A percentile compares a stretch with the other conserved stretches of the same genome.
These are phyloP conservation scores for Tetragonia tetragonoides DNA, from an alignment of 148 eudicot genomes.

Conservation along the genomic window DNA sequence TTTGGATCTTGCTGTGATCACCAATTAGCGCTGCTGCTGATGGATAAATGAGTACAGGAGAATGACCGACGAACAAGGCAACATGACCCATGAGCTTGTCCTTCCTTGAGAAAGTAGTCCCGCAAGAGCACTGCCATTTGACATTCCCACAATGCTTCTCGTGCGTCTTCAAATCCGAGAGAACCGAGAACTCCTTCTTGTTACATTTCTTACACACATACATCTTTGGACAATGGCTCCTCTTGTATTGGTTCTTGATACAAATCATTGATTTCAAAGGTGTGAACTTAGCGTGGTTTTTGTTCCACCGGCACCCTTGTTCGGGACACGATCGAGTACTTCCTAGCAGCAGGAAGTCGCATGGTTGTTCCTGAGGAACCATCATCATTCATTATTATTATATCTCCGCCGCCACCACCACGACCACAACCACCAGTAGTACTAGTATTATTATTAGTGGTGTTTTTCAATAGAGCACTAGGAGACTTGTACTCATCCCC, in stretches of 20 bases:
- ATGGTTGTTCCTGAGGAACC: neutral
- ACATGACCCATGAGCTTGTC: slow-evolving; percentile 94
- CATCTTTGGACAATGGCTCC: slow-evolving; percentile 93
- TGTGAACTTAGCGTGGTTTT: slow-evolving; percentile 69
- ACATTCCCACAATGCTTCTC: slow-evolving; percentile 90
- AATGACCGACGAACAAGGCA: slow-evolving; percentile 68
- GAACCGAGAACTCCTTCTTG: slow-evolving; percentile 66
- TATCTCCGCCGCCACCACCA: too few relatives aligned
- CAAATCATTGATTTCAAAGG: slow-evolving; percentile 87
- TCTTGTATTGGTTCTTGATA: slow-evolving; percentile 86
- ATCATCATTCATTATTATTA: too few relatives aligned
- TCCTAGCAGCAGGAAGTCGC: slow-evolving; percentile 30
- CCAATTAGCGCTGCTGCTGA: too few relatives aligned
- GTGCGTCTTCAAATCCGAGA: slow-evolving; percentile 78
- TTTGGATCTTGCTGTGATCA: too few relatives aligned
- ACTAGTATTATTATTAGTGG: neutral
- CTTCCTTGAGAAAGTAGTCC: slow-evolving; percentile 89
- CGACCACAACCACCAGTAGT: slow-evolving; percentile 14
- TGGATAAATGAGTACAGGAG: too few relatives aligned
- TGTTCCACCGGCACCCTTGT: slow-evolving; percentile 82
- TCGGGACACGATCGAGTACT: slow-evolving; percentile 91
- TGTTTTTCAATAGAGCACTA: slow-evolving; percentile 60
- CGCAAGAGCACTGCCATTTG: slow-evolving; percentile 88
- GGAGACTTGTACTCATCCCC: slow-evolving; percentile 84
- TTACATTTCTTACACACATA: slow-evolving; percentile 74